Evolutionary conservation across 441 rosid species (phyloP).

Genomic region (Croton setiger): DNA sequence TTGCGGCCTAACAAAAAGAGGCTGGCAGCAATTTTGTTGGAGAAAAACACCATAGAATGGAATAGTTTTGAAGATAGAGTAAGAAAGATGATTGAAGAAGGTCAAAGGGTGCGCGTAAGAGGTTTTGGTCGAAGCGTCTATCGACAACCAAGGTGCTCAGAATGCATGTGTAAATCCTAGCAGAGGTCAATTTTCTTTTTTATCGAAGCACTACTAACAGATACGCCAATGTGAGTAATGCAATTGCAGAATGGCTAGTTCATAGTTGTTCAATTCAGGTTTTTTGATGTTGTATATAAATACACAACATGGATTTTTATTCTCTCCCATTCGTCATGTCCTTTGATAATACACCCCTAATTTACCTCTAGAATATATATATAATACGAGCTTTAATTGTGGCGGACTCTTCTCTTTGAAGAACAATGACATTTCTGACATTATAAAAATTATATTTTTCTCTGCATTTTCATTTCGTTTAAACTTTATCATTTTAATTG

Average conservation of each 20-base stretch:
- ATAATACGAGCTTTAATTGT: neutral
- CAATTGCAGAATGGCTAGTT: too few relatives aligned
- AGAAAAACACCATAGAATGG: conserved; percentile 60
- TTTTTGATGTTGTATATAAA: neutral
- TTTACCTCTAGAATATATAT: neutral
- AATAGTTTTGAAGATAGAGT: conserved; percentile 57
- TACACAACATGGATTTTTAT: neutral
- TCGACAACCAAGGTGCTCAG: conserved; percentile 80
- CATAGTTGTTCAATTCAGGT: too few relatives aligned
- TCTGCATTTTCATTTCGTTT: too few relatives aligned
- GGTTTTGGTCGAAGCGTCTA: conserved; percentile 78
- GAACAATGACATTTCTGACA: too few relatives aligned
- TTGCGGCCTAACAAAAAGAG: conserved; percentile 91
- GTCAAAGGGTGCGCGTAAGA: conserved; percentile 52
- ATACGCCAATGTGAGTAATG: too few relatives aligned
- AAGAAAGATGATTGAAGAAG: conserved; percentile 75
- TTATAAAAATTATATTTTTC: too few relatives aligned
- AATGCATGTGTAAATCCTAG: conserved; percentile 71
- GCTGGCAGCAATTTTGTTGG: conserved; percentile 70
- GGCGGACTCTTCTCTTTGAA: too few relatives aligned
- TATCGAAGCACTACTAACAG: too few relatives aligned
- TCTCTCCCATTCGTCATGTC: neutral
- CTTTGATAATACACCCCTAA: neutral
- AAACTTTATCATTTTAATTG: too few relatives aligned
- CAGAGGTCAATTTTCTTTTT: neutral